Base-by-base conservation (phyloP, 2,329 filamentous ascomycete species). In the Colletotrichum costaricense region DNA sequence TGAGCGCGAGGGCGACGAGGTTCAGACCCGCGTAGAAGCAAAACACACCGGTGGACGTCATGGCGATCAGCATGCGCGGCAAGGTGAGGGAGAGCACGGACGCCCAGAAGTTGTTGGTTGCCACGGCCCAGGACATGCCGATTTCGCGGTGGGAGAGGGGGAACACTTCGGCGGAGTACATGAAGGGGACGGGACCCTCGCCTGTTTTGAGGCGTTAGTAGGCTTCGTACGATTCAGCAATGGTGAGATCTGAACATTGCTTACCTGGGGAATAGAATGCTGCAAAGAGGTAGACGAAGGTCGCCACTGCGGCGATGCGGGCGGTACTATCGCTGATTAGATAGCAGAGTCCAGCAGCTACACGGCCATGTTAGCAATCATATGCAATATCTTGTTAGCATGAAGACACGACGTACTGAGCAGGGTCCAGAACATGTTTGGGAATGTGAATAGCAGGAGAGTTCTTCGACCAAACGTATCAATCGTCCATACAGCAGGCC, bases 261-360 rank as follows among this genome's bases (percentile, higher is more conserved):
- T 67, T 75, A 28, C 91, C 91, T 0, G 90, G 89, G 0, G 89
- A 91, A 81, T 93, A 93, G 76, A 92, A 92, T 7, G 89, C 89
- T 1, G 87, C 89, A 75, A 93, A 93, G 16, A 93, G 79, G 81
- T 90, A 93, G 74, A 93, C 84, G 74, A 93, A 92, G 5, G 91
- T 82, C 0, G 90, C 88, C 16, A 93, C 87, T 0, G 89, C 79
- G 42, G 84, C 88, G 30, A 90, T 83, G 69, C 88, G 86, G 0
- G 85, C 84, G 0, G 78, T 84, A 26, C 78, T 82, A 0, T 80
- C 73, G 14, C 80, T 77, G 49, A 84, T 81, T 38, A 83, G 76
- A 3, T 81, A 84, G 75, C 81, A 84, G 58, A 84, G 81, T 68
- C 82, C 83, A 28, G 83, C 83, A 9, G 78, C 82, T 80, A n/a